These are phyloP conservation scores for Candida sanyaensis DNA, from an alignment of 1,139 yeast genomes.

Conservation along the genomic window DNA sequence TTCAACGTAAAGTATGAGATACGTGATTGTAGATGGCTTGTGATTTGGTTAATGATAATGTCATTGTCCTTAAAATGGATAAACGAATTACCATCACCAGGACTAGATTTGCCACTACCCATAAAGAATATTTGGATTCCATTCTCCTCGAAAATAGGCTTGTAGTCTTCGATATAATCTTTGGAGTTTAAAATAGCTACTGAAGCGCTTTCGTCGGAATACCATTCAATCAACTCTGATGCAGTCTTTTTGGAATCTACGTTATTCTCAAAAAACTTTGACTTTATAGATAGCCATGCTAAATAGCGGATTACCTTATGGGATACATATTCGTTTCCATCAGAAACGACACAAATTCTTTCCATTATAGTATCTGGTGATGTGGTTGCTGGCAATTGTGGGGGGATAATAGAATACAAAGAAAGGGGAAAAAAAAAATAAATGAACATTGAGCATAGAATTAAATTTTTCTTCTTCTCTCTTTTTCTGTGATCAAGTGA, in stretches of 20 bases:
- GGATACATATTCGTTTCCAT: constrained; percentile 79
- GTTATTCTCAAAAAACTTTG: constrained; percentile 66
- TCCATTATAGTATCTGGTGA: not conserved
- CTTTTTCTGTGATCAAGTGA: too few species aligned
- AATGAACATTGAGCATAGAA: not conserved
- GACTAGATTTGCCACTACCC: constrained; percentile 80
- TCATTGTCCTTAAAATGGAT: constrained; percentile 20
- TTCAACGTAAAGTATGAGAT: constrained; percentile 96
- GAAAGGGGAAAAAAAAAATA: not conserved
- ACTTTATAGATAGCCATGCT: constrained; percentile 86
- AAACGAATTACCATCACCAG: not conserved
- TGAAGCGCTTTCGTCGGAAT: constrained; percentile 73
- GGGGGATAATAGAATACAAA: not conserved
- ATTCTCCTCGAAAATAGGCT: constrained; percentile 75
- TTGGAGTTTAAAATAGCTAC: constrained; percentile 94
- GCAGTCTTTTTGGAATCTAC: constrained; percentile 46
- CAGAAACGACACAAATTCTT: constrained; percentile 63
- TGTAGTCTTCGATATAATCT: constrained; percentile 67
- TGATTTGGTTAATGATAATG: constrained; percentile 83
- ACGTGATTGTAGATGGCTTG: constrained; percentile 86
- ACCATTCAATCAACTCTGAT: constrained; percentile 88
- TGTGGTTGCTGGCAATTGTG: not conserved
- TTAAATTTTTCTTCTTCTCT: too few species aligned
- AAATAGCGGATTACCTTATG: constrained; percentile 85
- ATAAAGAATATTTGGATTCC: constrained; percentile 75